phyloP scores from a whole-genome alignment of 192 early-diverging fungal species.

The Podochytrium sp. region DNA sequence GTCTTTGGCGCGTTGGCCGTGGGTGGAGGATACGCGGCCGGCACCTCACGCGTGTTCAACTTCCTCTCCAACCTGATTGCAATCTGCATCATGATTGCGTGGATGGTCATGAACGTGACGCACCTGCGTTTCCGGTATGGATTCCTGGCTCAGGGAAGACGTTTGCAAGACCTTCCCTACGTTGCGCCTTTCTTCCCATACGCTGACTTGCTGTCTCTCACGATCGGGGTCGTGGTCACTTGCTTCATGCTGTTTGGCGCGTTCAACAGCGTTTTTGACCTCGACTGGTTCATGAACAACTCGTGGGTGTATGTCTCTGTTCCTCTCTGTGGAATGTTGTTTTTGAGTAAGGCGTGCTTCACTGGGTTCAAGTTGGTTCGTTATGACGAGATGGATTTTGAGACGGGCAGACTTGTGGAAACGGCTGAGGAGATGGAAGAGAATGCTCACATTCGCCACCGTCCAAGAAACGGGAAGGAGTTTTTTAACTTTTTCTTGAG shows the following conservation, averaged over 20 bases:
- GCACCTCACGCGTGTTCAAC: slow-evolving; percentile 4
- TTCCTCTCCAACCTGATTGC: slow-evolving; percentile 12
- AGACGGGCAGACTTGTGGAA: slow-evolving; percentile 12
- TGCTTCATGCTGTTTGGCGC: slow-evolving; percentile 12
- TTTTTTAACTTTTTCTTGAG: slow-evolving; percentile 19
- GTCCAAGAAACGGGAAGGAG: neutral
- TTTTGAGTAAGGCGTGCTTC: neutral
- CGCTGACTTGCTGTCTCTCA: slow-evolving; percentile 14
- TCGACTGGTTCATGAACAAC: slow-evolving; percentile 21
- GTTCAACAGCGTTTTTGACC: slow-evolving; percentile 1
- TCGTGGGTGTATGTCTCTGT: slow-evolving; percentile 18
- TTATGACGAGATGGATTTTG: slow-evolving; percentile 27
- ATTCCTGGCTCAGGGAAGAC: slow-evolving; percentile 7
- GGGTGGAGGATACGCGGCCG: slow-evolving; percentile 37
- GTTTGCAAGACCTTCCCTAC: slow-evolving; percentile 21
- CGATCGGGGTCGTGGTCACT: slow-evolving; percentile 19
- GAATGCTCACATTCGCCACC: neutral
- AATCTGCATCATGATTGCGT: slow-evolving; percentile 18
- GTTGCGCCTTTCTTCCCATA: slow-evolving; percentile 29
- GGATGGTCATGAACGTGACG: slow-evolving; percentile 30
- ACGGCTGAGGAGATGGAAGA: neutral
- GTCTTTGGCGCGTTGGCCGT: slow-evolving; percentile 64
- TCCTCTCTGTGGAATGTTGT: neutral
- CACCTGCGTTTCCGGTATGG: slow-evolving; percentile 32
- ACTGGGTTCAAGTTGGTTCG: neutral